Conservation (phyloP, 768 basidiomycete genomes). For the Lactarius pseudohatsudake region DNA sequence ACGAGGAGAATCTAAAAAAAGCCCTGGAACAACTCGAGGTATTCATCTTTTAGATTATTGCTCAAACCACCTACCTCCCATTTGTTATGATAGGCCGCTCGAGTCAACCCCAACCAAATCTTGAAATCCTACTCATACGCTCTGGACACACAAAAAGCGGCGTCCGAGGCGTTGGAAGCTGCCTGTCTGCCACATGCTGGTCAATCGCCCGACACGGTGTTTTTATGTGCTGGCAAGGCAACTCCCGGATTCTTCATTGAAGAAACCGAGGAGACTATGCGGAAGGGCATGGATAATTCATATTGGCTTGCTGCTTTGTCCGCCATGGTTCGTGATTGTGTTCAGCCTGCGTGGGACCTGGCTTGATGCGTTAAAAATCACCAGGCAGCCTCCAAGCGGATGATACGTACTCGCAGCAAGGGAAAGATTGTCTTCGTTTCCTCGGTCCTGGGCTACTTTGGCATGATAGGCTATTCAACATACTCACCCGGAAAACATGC, state of each 20-base stretch:
- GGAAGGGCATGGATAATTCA: slow-evolving; percentile 53
- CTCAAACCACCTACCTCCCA: background rate
- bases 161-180: slow-evolving; percentile 60
- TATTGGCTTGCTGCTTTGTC: slow-evolving; percentile 59
- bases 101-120: slow-evolving; percentile 57
- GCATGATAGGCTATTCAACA: slow-evolving; percentile 72
- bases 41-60: background rate
- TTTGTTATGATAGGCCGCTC: slow-evolving; percentile 43
- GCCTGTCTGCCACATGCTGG: slow-evolving; percentile 57
- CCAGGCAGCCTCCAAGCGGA: slow-evolving; percentile 66
- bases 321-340: slow-evolving; percentile 42
- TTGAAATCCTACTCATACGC: slow-evolving; percentile 68
- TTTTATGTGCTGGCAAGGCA: slow-evolving; percentile 75
- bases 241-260: slow-evolving; percentile 78
- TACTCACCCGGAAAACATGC: slow-evolving; percentile 89
- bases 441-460: slow-evolving; percentile 72
- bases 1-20: slow-evolving; percentile 57
- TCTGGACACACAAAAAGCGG: slow-evolving; percentile 50
- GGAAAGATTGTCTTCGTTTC: slow-evolving; percentile 77
- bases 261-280: slow-evolving; percentile 56
- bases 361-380: background rate
- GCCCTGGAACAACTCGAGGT: slow-evolving; percentile 70
- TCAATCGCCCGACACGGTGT: slow-evolving; percentile 68
- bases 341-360: background rate
- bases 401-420: slow-evolving; percentile 54